Percentiles rank a stretch among this genome's conserved stretches.
These are phyloP conservation scores for Colletotrichum godetiae DNA, from an alignment of 2,329 filamentous ascomycete genomes.

Conservation along the genomic window DNA sequence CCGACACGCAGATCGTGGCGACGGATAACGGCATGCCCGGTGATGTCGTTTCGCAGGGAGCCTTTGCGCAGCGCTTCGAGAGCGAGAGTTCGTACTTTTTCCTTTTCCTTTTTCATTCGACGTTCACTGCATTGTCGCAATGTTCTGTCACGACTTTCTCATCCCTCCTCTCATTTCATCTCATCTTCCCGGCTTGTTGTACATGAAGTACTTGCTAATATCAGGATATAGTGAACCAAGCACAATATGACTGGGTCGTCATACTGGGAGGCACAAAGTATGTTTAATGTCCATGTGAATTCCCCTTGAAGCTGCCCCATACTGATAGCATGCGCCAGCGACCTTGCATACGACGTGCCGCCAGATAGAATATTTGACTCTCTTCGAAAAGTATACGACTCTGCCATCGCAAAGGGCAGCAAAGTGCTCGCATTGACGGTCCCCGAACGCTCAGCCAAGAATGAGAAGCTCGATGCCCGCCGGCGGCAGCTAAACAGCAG, in stretches of 20 bases:
- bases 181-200: background rate
- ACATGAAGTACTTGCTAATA: conserved; percentile 7
- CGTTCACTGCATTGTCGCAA: background rate
- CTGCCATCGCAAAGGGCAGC: conserved; percentile 59
- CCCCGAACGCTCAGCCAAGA: conserved; percentile 58
- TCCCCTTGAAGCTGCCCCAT: background rate
- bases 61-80: conserved; percentile 46
- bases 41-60: conserved; percentile 55
- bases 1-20: conserved; percentile 51
- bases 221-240: conserved; percentile 30
- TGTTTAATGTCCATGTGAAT: conserved; percentile 32
- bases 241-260: conserved; percentile 68
- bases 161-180: background rate
- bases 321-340: conserved; percentile 47
- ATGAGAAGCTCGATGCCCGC: conserved; percentile 43
- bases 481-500: conserved; percentile 62
- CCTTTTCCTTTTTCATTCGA: background rate
- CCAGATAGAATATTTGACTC: conserved; percentile 58
- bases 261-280: conserved; percentile 74
- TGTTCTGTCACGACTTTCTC: background rate
- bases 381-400: conserved; percentile 62
- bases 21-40: conserved; percentile 63
- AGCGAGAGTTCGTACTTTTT: conserved; percentile 48
- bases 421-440: conserved; percentile 74
- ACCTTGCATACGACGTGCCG: conserved; percentile 56